Percentiles rank a stretch among this genome's conserved stretches.
These are phyloP conservation scores for Karstenula rhodostoma DNA, from an alignment of 2,329 filamentous ascomycete genomes.

Conservation along the genomic window DNA sequence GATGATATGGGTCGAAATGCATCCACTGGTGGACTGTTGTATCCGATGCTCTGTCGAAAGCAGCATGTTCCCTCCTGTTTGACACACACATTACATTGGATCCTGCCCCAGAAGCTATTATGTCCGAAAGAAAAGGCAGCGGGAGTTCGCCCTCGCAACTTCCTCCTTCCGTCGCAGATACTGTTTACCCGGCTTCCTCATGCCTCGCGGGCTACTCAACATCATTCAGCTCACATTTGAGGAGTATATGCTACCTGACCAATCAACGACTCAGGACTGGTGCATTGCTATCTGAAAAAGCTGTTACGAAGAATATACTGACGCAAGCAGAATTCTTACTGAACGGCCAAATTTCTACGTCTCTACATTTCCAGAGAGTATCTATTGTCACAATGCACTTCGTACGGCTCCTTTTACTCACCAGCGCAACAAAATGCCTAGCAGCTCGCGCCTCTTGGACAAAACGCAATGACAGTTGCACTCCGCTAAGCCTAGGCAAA, in stretches of 20 bases:
- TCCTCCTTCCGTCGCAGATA: background rate
- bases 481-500: constrained; percentile 15
- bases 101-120: background rate
- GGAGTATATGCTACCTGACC: background rate
- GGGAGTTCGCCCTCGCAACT: background rate
- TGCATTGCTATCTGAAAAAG: background rate
- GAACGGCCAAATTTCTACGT: background rate
- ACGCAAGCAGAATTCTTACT: background rate
- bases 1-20: too few relatives aligned
- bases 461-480: constrained; percentile 17
- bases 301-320: background rate
- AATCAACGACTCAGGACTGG: background rate
- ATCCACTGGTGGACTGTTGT: too few relatives aligned
- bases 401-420: background rate
- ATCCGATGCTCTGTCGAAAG: background rate
- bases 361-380: too few relatives aligned
- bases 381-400: constrained; percentile 2
- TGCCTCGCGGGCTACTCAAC: background rate
- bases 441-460: background rate
- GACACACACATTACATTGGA: too few relatives aligned
- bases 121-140: too few relatives aligned
- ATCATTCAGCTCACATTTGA: background rate
- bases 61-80: background rate
- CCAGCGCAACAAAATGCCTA: background rate
- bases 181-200: background rate